phyloP scores from a whole-genome alignment of 768 basidiomycete genomes.

The Phallus indusiatus region DNA sequence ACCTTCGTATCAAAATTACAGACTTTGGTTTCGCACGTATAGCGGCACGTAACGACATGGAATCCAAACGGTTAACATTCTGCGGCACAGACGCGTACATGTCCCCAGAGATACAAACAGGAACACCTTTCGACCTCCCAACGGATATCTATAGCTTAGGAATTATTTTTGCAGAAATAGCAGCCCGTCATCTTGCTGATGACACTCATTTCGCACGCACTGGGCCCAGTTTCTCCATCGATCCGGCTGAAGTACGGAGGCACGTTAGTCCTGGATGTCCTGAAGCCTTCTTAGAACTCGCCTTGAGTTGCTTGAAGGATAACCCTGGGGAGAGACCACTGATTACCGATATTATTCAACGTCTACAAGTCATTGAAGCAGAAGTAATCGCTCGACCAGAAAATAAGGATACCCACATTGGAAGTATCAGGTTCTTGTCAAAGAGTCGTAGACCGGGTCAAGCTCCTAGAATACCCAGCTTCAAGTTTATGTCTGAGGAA shows the following conservation, averaged over 20 bases:
- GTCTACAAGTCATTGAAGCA: constrained; percentile 71
- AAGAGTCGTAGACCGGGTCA: constrained; percentile 47
- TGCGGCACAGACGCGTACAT: constrained; percentile 92
- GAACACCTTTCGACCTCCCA: constrained; percentile 85
- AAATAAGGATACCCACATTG: constrained; percentile 65
- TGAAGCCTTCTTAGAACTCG: constrained; percentile 62
- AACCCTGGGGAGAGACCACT: constrained; percentile 64
- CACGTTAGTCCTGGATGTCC: constrained; percentile 72
- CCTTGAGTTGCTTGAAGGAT: constrained; percentile 63
- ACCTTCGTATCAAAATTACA: constrained; percentile 94
- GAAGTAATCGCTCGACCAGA: constrained; percentile 68
- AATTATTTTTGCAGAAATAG: constrained; percentile 88
- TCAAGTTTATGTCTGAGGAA: constrained; percentile 69
- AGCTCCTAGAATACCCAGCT: constrained; percentile 78
- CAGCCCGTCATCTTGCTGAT: constrained; percentile 76
- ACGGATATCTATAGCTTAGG: constrained; percentile 95
- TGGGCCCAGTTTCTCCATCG: constrained; percentile 73
- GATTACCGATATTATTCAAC: constrained; percentile 69
- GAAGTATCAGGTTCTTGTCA: constrained; percentile 77
- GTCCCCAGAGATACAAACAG: constrained; percentile 91
- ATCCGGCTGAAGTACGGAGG: constrained; percentile 57
- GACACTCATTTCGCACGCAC: constrained; percentile 65
- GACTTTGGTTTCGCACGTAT: constrained; percentile 98
- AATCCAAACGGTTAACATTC: constrained; percentile 76
- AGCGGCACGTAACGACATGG: constrained; percentile 85